phyloP scores from a whole-genome alignment of 768 basidiomycete species.

The Galerina sulciceps region DNA sequence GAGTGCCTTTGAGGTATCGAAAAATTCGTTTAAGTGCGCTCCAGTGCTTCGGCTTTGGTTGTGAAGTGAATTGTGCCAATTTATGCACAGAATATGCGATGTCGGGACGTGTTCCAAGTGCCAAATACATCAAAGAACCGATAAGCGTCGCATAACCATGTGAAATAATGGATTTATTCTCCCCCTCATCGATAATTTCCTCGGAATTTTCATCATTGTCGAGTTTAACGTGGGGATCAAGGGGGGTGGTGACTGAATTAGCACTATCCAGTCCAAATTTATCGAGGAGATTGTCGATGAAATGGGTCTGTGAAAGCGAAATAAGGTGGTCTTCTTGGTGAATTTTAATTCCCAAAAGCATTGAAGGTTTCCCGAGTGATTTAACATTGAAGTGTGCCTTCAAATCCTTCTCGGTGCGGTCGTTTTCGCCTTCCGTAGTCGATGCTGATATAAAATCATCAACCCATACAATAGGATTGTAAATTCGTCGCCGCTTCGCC shows the following conservation, averaged over 20 bases:
- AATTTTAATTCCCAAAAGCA: slow-evolving; percentile 17
- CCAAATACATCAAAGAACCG: slow-evolving; percentile 23
- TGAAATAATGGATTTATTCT: neutral
- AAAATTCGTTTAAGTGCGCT: slow-evolving; percentile 32
- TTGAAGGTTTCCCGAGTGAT: slow-evolving; percentile 11
- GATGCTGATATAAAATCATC: slow-evolving; percentile 6
- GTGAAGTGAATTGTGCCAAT: slow-evolving; percentile 20
- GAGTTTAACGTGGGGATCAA: slow-evolving; percentile 30
- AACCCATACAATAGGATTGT: slow-evolving; percentile 10
- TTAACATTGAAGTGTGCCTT: slow-evolving; percentile 12
- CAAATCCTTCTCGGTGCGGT: slow-evolving; percentile 4
- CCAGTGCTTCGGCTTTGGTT: slow-evolving; percentile 28
- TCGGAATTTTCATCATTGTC: neutral
- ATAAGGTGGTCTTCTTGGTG: slow-evolving; percentile 19
- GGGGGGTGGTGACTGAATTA: slow-evolving; percentile 26
- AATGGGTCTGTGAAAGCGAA: slow-evolving; percentile 29
- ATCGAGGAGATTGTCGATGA: slow-evolving; percentile 29
- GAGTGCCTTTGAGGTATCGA: slow-evolving; percentile 26
- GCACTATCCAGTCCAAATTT: slow-evolving; percentile 26
- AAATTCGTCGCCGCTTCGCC: neutral
- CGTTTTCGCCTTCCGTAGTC: slow-evolving; percentile 1
- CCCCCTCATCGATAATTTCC: slow-evolving; percentile 2
- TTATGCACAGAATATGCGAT: slow-evolving; percentile 17
- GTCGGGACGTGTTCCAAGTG: slow-evolving; percentile 16
- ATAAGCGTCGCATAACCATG: slow-evolving; percentile 14